Percentiles rank a stretch among this genome's conserved stretches.
Conservation (phyloP, 768 basidiomycete genomes). For the Pisolithus albus region DNA sequence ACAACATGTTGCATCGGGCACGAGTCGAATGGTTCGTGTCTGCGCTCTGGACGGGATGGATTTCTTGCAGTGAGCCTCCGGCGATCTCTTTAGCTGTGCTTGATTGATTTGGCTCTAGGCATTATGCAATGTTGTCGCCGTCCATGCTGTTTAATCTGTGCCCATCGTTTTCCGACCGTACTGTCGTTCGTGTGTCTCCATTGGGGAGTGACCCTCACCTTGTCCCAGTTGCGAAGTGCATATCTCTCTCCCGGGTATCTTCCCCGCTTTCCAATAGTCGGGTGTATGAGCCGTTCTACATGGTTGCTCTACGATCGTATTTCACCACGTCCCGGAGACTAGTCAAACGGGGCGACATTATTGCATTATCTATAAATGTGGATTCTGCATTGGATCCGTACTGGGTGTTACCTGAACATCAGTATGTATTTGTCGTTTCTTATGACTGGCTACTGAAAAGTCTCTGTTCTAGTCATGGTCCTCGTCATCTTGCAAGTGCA, state of each 20-base stretch:
- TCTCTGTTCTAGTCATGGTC: background rate
- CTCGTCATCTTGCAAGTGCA: slow-evolving; percentile 28
- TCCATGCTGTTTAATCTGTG: slow-evolving; percentile 49
- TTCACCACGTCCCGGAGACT: slow-evolving; percentile 51
- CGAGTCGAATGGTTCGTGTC: slow-evolving; percentile 51
- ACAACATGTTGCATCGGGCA: slow-evolving; percentile 27
- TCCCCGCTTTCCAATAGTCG: slow-evolving; percentile 65
- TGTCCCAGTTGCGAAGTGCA: slow-evolving; percentile 59
- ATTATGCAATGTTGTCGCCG: slow-evolving; percentile 34
- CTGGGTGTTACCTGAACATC: slow-evolving; percentile 3
- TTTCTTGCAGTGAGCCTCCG: slow-evolving; percentile 27
- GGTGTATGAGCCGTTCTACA: slow-evolving; percentile 53
- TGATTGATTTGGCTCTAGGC: slow-evolving; percentile 35
- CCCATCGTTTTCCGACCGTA: slow-evolving; percentile 19
- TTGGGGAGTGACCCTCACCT: slow-evolving; percentile 53
- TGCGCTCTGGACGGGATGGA: slow-evolving; percentile 44
- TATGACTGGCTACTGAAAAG: background rate
- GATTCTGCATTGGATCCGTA: slow-evolving; percentile 30
- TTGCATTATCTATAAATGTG: slow-evolving; percentile 58
- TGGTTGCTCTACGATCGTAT: slow-evolving; percentile 54
- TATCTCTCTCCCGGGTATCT: slow-evolving; percentile 77
- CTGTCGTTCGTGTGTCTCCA: slow-evolving; percentile 46
- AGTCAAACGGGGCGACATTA: slow-evolving; percentile 67
- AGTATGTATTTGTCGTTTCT: background rate
- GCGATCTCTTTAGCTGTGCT: slow-evolving; percentile 1